These are phyloP conservation scores for Sordaria brevicollis DNA, from an alignment of 495 filamentous ascomycete genomes.

Conservation along the genomic window DNA sequence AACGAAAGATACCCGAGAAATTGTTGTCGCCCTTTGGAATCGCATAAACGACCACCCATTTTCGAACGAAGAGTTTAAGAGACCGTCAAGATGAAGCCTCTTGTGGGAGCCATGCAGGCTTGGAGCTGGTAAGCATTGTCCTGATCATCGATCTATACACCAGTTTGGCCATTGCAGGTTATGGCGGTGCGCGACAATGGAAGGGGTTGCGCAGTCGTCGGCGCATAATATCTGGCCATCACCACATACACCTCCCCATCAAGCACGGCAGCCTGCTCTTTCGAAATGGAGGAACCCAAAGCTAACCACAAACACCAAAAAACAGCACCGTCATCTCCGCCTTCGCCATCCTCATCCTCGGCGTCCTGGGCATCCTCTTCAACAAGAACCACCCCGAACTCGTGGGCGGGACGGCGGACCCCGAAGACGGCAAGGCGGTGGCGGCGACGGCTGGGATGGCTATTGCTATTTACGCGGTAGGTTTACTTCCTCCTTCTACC, in stretches of 20 bases:
- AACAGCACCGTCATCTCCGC: slow-evolving; percentile 74
- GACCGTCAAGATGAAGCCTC: slow-evolving; percentile 68
- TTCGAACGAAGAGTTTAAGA: not conserved
- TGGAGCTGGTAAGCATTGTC: slow-evolving; percentile 67
- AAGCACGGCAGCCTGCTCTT: not conserved
- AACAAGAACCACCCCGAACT: slow-evolving; percentile 67
- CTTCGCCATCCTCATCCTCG: slow-evolving; percentile 83
- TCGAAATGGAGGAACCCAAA: not conserved
- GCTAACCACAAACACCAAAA: not conserved
- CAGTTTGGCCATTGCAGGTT: no score
- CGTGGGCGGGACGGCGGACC: slow-evolving; percentile 64
- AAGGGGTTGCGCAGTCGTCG: not conserved
- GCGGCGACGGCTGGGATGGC: slow-evolving; percentile 76
- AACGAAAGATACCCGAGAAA: no score
- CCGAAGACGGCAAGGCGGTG: slow-evolving; percentile 62
- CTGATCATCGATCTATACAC: not conserved
- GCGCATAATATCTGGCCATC: not conserved
- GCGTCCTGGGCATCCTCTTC: slow-evolving; percentile 70
- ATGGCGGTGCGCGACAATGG: no score
- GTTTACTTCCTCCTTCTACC: slow-evolving; percentile 12
- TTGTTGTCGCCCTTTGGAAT: not conserved
- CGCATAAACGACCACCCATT: not conserved
- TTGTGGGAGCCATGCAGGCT: slow-evolving; percentile 81
- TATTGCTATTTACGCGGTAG: slow-evolving; percentile 75
- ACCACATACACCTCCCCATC: not conserved